Conservation (phyloP, 495 filamentous ascomycete genomes). For the Penicillium diatomitis region DNA sequence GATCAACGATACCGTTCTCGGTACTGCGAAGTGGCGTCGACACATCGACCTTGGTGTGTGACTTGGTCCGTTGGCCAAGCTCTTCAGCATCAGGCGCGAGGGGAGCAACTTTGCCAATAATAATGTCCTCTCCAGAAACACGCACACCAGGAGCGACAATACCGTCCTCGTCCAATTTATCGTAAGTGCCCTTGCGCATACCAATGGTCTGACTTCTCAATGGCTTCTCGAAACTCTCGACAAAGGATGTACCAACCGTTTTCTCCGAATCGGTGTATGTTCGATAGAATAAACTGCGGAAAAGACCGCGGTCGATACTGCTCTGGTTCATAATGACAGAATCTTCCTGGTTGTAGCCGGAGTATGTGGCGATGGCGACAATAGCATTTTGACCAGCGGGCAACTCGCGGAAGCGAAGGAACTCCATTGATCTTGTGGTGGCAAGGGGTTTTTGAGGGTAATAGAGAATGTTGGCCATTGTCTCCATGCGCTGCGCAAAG, state of each 20-base stretch:
- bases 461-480: constrained; percentile 97
- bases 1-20: constrained; percentile 92
- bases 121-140: constrained; percentile 95
- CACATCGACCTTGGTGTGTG: constrained; percentile 87
- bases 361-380: constrained; percentile 93
- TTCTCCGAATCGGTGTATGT: constrained; percentile 96
- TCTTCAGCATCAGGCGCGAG: constrained; percentile 88
- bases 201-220: constrained; percentile 77
- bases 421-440: constrained; percentile 97
- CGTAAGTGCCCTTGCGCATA: constrained; percentile 92
- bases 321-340: constrained; percentile 99
- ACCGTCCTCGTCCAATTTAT: constrained; percentile 94
- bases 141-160: constrained; percentile 87
- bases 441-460: constrained; percentile 97
- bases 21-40: constrained; percentile 91
- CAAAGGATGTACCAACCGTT: constrained; percentile 75
- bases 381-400: constrained; percentile 98
- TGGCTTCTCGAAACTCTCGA: constrained; percentile 93
- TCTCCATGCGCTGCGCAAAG: constrained; percentile 93
- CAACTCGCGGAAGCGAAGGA: constrained; percentile 91
- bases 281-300: constrained; percentile 96
- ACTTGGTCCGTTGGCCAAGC: constrained; percentile 79
- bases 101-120: constrained; percentile 96
- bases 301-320: constrained; percentile 92
- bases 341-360: constrained; percentile 99